Evolutionary conservation across 2,329 filamentous ascomycete species (phyloP).

Genomic region (Calonectria honghensis): DNA sequence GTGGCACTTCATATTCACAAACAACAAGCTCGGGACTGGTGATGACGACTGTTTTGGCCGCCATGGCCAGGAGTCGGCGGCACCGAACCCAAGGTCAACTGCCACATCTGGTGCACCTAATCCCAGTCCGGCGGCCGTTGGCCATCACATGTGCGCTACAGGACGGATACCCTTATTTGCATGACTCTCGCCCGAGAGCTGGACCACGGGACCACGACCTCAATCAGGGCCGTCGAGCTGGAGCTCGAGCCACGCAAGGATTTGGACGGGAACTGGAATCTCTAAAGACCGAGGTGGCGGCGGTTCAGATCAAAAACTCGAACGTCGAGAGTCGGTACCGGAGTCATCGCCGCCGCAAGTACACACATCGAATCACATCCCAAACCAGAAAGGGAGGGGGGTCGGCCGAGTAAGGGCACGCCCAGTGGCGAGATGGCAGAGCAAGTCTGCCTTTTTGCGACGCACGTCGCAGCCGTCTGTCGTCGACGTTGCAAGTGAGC

Average conservation of each 20-base stretch:
- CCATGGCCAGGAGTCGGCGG: conserved; percentile 50
- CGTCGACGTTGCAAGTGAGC: conserved; percentile 29
- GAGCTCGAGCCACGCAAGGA: conserved; percentile 46
- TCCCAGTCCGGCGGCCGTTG: conserved; percentile 54
- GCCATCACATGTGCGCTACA: conserved; percentile 54
- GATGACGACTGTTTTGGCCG: conserved; percentile 33
- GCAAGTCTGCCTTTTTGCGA: conserved; percentile 12
- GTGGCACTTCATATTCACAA: conserved; percentile 28
- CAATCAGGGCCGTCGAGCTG: conserved; percentile 42
- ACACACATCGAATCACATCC: conserved; percentile 42
- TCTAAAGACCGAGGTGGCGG: conserved; percentile 49
- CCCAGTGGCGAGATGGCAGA: conserved; percentile 38
- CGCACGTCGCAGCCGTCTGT: conserved; percentile 16
- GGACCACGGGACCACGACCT: conserved; percentile 50
- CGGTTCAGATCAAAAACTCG: conserved; percentile 44
- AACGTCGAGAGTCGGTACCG: conserved; percentile 44
- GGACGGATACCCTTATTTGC: conserved; percentile 43
- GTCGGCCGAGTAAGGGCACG: conserved; percentile 24
- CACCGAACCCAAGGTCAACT: conserved; percentile 56
- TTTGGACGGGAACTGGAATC: conserved; percentile 47
- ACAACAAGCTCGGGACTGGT: conserved; percentile 21
- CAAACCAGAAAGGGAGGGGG: conserved; percentile 33
- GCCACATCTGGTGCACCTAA: conserved; percentile 54
- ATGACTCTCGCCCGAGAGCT: conserved; percentile 54
- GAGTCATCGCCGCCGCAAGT: conserved; percentile 43